Evolutionary conservation across 352 stramenopile genomes (phyloP).

Genomic region (Saprolegnia diclina): DNA sequence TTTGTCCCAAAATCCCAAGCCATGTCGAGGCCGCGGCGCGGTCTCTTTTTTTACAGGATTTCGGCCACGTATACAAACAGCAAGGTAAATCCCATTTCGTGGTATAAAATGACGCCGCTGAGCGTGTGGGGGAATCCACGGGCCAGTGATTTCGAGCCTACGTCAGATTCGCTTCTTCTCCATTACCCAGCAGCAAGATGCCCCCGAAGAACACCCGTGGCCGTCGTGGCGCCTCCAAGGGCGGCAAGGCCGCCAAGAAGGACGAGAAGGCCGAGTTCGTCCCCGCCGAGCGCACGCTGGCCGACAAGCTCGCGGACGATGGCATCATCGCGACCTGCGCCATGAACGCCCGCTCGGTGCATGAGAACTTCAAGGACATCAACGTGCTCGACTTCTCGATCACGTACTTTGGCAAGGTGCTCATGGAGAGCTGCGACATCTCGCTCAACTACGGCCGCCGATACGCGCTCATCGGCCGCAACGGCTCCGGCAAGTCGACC

Average conservation of each 20-base stretch:
- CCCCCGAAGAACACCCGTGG: conserved; percentile 25
- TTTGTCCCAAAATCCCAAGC: not conserved
- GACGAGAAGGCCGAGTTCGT: conserved; percentile 9
- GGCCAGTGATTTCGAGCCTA: conserved; percentile 20
- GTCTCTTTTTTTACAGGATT: too few relatives aligned
- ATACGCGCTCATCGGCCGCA: conserved; percentile 95
- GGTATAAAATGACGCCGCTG: too few relatives aligned
- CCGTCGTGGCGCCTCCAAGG: conserved; percentile 16
- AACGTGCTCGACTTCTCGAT: conserved; percentile 97
- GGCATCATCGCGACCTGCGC: conserved; percentile 97
- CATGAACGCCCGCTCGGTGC: conserved; percentile 82
- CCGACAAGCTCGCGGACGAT: conserved; percentile 88
- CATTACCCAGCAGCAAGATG: conserved; percentile 8
- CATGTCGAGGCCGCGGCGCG: too few relatives aligned
- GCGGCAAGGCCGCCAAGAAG: conserved; percentile 25
- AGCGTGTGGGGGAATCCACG: too few relatives aligned
- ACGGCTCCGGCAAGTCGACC: conserved; percentile 95
- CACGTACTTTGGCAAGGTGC: conserved; percentile 93
- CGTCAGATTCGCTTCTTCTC: not conserved
- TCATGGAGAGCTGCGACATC: conserved; percentile 95
- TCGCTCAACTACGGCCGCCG: conserved; percentile 97
- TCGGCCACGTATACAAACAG: too few relatives aligned
- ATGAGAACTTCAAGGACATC: conserved; percentile 97
- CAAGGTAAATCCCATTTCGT: too few relatives aligned
- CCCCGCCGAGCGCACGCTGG: conserved; percentile 32